Evolutionary conservation across 805 yeast species (phyloP).

Genomic region (Candida parachauliodes): DNA sequence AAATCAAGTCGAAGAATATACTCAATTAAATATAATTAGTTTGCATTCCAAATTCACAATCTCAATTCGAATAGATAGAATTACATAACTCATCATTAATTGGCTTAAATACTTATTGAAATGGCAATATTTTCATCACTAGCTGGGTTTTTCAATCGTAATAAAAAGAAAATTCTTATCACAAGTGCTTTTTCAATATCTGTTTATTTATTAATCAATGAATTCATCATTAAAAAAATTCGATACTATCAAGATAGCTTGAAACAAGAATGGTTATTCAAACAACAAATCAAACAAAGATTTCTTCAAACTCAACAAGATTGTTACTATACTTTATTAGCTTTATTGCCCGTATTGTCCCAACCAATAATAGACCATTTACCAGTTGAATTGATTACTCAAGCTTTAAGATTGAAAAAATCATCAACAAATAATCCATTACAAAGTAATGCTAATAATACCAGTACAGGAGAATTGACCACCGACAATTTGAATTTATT

Average conservation of each 20-base stretch:
- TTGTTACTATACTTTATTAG: conserved; percentile 77
- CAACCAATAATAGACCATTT: conserved; percentile 57
- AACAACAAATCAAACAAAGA: conserved; percentile 63
- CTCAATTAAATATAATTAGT: too few species aligned
- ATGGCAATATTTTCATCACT: conserved; percentile 42
- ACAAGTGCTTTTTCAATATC: conserved; percentile 34
- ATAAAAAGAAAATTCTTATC: conserved; percentile 32
- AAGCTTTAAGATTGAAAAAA: conserved; percentile 63
- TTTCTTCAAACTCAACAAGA: conserved; percentile 92
- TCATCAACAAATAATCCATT: conserved; percentile 15
- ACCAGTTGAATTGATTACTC: conserved; percentile 72
- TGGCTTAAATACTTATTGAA: too few species aligned
- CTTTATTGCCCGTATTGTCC: conserved; percentile 73
- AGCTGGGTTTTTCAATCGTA: conserved; percentile 38
- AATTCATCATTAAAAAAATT: conserved; percentile 36
- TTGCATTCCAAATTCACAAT: too few species aligned
- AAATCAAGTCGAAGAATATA: too few species aligned
- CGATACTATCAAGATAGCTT: conserved; percentile 38
- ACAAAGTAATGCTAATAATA: conserved; percentile 1
- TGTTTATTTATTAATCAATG: conserved; percentile 32
- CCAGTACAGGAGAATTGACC: conserved; percentile 20
- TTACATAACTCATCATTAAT: too few species aligned
- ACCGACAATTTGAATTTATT: conserved; percentile 38
- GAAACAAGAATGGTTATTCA: conserved; percentile 38
- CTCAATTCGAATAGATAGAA: too few species aligned